Evolutionary conservation across 176 grass and related monocot genomes (phyloP).

Genomic region (Microstegium vimineum): DNA sequence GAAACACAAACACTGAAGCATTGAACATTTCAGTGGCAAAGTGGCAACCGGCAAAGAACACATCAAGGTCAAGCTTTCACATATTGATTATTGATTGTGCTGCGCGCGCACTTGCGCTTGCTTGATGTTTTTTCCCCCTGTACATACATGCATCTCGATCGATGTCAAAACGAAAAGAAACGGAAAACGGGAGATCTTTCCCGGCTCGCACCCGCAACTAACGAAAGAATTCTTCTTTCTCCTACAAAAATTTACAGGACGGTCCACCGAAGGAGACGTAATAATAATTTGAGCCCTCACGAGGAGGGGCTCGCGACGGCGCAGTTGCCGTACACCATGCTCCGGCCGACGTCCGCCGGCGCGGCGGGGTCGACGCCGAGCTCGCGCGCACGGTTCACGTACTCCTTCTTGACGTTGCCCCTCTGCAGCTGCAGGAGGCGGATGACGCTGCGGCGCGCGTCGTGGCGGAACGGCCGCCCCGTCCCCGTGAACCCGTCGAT

Average conservation of each 20-base stretch:
- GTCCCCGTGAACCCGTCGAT: constrained; percentile 82
- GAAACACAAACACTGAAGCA: not conserved
- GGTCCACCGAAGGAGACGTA: not conserved
- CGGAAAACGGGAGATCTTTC: not conserved
- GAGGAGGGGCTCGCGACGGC: constrained; percentile 49
- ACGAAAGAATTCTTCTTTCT: constrained; percentile 44
- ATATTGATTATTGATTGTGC: constrained; percentile 22
- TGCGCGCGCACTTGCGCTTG: not conserved
- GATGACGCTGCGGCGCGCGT: constrained; percentile 65
- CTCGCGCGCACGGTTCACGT: constrained; percentile 55
- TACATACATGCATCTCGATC: constrained; percentile 34
- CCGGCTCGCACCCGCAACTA: not conserved
- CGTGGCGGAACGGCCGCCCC: constrained; percentile 61
- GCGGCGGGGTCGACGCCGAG: constrained; percentile 57
- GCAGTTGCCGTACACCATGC: constrained; percentile 36
- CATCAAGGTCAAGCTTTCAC: not conserved
- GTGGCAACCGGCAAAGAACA: not conserved
- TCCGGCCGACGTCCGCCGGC: constrained; percentile 39
- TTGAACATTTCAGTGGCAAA: not conserved
- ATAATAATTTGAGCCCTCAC: constrained; percentile 8
- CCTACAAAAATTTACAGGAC: constrained; percentile 37
- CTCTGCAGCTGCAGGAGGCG: constrained; percentile 62
- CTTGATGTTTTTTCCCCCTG: constrained; percentile 16
- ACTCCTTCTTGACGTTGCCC: constrained; percentile 77
- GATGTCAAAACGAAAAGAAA: not conserved